A percentile compares a stretch with the other conserved stretches of the same genome.
These are phyloP conservation scores for Macrophomina phaseolina DNA, from an alignment of 2,329 filamentous ascomycete genomes.

Conservation along the genomic window DNA sequence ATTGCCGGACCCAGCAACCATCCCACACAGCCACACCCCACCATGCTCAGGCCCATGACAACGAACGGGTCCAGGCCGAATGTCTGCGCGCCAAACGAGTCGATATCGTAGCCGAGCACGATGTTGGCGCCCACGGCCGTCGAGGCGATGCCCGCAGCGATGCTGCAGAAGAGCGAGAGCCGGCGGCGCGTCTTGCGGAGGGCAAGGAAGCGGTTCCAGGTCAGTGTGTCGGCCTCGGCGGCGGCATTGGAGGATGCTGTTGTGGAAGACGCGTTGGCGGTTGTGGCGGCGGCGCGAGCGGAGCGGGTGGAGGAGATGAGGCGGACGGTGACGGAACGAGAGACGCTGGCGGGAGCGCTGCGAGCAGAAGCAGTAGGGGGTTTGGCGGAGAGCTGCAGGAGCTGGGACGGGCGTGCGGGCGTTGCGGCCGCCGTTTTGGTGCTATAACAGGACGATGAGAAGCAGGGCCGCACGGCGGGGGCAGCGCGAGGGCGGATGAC, in stretches of 20 bases:
- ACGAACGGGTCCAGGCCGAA: constrained; percentile 88
- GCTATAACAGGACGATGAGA: constrained; percentile 18
- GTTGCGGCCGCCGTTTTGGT: not conserved
- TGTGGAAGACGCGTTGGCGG: constrained; percentile 1
- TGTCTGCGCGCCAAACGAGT: constrained; percentile 67
- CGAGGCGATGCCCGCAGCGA: constrained; percentile 66
- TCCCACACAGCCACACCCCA: constrained; percentile 59
- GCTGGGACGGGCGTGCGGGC: constrained; percentile 2
- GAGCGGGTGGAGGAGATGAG: constrained; percentile 8
- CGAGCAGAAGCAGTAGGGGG: not conserved
- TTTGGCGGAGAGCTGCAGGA: constrained; percentile 2
- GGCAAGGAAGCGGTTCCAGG: constrained; percentile 91
- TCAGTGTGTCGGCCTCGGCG: constrained; percentile 41
- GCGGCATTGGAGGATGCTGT: not conserved
- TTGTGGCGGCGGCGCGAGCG: constrained; percentile 6
- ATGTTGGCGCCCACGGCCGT: constrained; percentile 69
- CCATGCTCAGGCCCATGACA: constrained; percentile 78
- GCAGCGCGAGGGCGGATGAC: constrained; percentile 21
- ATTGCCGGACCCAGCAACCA: constrained; percentile 27
- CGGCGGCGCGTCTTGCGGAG: constrained; percentile 84
- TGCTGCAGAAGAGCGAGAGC: constrained; percentile 80
- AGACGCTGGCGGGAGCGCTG: not conserved
- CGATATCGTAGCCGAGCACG: constrained; percentile 73
- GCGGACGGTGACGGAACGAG: constrained; percentile 9
- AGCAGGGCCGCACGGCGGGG: constrained; percentile 13